Conservation (phyloP, 2,329 filamentous ascomycete genomes). For the Bipolaris gigantea region DNA sequence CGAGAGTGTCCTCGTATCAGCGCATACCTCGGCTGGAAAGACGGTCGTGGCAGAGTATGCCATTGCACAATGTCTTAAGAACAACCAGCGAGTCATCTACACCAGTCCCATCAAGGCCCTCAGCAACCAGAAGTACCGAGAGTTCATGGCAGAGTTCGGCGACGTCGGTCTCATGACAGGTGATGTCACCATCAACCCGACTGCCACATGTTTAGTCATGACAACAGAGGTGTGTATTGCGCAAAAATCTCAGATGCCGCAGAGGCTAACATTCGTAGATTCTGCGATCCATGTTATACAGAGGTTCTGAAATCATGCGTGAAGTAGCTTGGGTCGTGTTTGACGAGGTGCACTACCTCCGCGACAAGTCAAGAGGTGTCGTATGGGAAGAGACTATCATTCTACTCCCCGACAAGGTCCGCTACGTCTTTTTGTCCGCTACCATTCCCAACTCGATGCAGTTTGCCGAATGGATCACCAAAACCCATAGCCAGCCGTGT, state of each 20-base stretch:
- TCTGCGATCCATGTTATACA: conserved; percentile 96
- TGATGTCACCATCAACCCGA: conserved; percentile 98
- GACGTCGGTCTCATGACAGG: conserved; percentile 98
- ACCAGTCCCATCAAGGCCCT: conserved; percentile 98
- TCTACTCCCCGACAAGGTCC: conserved; percentile 94
- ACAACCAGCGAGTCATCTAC: conserved; percentile 98
- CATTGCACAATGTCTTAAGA: conserved; percentile 94
- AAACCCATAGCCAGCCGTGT: conserved; percentile 95
- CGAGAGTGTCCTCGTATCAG: conserved; percentile 94
- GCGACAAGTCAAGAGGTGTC: conserved; percentile 89
- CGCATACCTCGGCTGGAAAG: conserved; percentile 96
- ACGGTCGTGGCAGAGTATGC: conserved; percentile 98
- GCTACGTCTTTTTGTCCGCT: conserved; percentile 96
- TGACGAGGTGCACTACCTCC: conserved; percentile 98
- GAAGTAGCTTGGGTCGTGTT: conserved; percentile 99
- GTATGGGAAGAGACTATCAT: conserved; percentile 99
- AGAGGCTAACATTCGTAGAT: conserved; percentile 58
- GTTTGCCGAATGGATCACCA: conserved; percentile 98
- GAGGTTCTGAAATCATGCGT: conserved; percentile 98
- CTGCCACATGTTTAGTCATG: conserved; percentile 97
- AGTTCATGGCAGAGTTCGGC: conserved; percentile 93
- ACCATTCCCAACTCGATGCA: conserved; percentile 99
- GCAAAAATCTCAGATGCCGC: no score
- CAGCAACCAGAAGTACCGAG: conserved; percentile 98
- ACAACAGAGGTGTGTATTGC: conserved; percentile 70